Conservation (phyloP, 2,329 filamentous ascomycete species). For the Aspergillus fumigatiaffinis region DNA sequence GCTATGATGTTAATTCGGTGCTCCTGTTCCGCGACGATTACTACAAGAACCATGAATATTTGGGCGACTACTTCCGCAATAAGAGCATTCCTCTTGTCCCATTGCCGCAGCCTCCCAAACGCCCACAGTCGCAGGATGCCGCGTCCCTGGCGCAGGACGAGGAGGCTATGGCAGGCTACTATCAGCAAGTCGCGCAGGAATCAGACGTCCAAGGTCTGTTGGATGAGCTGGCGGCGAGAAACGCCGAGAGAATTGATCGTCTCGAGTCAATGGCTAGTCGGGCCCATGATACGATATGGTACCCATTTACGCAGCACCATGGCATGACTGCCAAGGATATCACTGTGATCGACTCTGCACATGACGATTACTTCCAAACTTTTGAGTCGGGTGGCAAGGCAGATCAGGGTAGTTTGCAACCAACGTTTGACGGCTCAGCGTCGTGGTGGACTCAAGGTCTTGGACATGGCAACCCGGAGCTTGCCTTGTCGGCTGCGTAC, state of each 20-base stretch:
- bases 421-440: slow-evolving; percentile 77
- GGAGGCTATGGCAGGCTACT: slow-evolving; percentile 61
- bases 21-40: slow-evolving; percentile 63
- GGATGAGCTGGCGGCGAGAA: slow-evolving; percentile 49
- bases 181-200: slow-evolving; percentile 45
- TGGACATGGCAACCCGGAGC: slow-evolving; percentile 69
- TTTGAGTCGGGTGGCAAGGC: slow-evolving; percentile 28
- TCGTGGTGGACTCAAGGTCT: slow-evolving; percentile 92
- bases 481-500: slow-evolving; percentile 72
- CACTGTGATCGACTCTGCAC: slow-evolving; percentile 72
- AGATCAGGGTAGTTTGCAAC: slow-evolving; percentile 45
- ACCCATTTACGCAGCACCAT: slow-evolving; percentile 80
- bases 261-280: slow-evolving; percentile 59
- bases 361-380: slow-evolving; percentile 74
- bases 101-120: slow-evolving; percentile 57
- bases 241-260: slow-evolving; percentile 53
- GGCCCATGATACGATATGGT: slow-evolving; percentile 70
- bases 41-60: slow-evolving; percentile 66
- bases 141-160: slow-evolving; percentile 46
- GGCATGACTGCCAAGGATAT: slow-evolving; percentile 60
- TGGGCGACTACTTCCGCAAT: slow-evolving; percentile 63
- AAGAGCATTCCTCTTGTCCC: slow-evolving; percentile 55
- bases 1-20: slow-evolving; percentile 70
- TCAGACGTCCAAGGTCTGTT: slow-evolving; percentile 46
- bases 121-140: slow-evolving; percentile 24